These are phyloP conservation scores for Tulasnella sp. DNA, from an alignment of 768 basidiomycete genomes.

Conservation along the genomic window DNA sequence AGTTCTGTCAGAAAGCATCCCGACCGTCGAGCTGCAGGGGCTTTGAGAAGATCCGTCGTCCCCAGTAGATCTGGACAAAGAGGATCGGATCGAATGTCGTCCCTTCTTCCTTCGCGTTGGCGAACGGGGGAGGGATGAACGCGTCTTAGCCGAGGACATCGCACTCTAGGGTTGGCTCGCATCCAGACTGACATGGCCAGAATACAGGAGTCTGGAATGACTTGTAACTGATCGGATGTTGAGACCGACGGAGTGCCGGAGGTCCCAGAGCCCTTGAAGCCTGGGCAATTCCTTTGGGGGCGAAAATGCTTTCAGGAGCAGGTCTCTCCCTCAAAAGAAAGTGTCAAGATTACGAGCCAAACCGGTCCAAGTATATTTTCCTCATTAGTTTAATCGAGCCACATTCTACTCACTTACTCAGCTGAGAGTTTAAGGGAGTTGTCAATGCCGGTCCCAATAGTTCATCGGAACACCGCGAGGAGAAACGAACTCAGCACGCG, in stretches of 20 bases:
- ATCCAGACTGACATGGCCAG: neutral
- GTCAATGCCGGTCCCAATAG: neutral
- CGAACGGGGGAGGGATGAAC: neutral
- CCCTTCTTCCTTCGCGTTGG: neutral
- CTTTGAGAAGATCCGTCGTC: neutral
- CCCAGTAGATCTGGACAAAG: neutral
- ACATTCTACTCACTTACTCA: neutral
- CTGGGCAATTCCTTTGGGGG: neutral
- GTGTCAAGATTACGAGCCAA: neutral
- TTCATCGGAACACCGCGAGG: neutral
- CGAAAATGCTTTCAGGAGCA: neutral
- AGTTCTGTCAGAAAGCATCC: neutral
- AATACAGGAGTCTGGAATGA: neutral
- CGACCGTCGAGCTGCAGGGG: neutral
- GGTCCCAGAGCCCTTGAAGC: neutral
- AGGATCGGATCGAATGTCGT: neutral
- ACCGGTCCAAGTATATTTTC: neutral
- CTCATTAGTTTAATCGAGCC: neutral
- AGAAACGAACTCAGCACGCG: neutral
- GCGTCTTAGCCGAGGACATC: neutral
- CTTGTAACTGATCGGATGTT: neutral
- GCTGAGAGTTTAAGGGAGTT: neutral
- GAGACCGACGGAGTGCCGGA: neutral
- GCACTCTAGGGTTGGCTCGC: neutral
- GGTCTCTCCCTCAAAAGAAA: neutral